Evolutionary conservation across 169 alveolate species (phyloP), one percentile per base, ranked within the genome.

Genomic region (Eimeria acervulina): DNA sequence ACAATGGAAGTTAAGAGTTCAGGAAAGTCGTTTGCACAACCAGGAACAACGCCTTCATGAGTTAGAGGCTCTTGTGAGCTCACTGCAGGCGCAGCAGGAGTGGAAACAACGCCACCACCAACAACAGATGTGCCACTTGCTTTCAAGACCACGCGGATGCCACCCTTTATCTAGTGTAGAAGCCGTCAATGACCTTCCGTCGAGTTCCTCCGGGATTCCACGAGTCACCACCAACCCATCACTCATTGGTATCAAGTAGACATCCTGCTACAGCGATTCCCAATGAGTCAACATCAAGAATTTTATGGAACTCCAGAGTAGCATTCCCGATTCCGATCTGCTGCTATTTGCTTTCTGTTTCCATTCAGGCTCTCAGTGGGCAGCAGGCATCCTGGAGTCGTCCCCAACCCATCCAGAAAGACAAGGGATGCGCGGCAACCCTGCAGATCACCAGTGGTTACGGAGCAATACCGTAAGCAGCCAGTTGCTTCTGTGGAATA

Each of bases 21-120:
- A 83, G 74, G 91, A 83, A 47, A 55, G 52, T 31, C 91, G 91
- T n/a, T 59, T 83, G 28, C 63, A 83, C 70, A 52, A 51, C 47
- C 91, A 83, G 47, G 91, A 83, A 33, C 68, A 55, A 83, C 91
- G 91, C 33, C 68, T 83, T 15, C 91, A 55, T 31, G 74, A 83
- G 51, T 52, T 83, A n/a, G 91, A 83, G 91, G 72, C 68, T 36
- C 17, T 83, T 38, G 68, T 83, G 33, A 33, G 72, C 72, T 51
- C 91, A n/a, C 31, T 47, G 3, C 91, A 83, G 21, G 68, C 72
- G 2, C 91, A 83, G 68, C 91, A 83, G 33, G 74, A 83, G 15
- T 83, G 91, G 91, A 55, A 83, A 33, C 91, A 83, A 59, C 91
- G 63, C 51, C 91, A 83, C 15, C 42, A 80, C 6, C 74, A 83